Percentiles rank a stretch among this genome's conserved stretches.
Conservation (phyloP, 495 filamentous ascomycete species). For the Hypoxylon fragiforme region DNA sequence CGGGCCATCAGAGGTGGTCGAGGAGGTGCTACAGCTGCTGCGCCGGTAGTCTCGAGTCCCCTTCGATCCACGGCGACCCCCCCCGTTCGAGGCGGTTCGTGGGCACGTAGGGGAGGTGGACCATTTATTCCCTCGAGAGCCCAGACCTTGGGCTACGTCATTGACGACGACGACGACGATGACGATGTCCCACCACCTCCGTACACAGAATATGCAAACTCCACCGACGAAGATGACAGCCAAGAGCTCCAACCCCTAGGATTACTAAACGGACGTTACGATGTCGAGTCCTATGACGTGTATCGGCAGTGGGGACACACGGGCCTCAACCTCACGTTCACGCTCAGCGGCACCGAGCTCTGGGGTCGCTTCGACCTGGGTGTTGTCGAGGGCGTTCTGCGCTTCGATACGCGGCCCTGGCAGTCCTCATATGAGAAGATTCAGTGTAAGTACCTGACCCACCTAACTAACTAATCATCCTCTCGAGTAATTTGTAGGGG, state of each 20-base stretch:
- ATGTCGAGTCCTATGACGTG: slow-evolving; percentile 32
- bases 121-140: too few relatives aligned
- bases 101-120: too few relatives aligned
- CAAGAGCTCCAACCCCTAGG: slow-evolving; percentile 33
- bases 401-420: slow-evolving; percentile 35
- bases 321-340: slow-evolving; percentile 33
- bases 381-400: slow-evolving; percentile 34
- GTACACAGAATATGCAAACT: slow-evolving; percentile 16
- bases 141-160: too few relatives aligned
- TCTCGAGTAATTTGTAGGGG: too few relatives aligned
- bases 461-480: too few relatives aligned
- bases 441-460: neutral
- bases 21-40: too few relatives aligned
- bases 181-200: slow-evolving; percentile 34
- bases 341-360: slow-evolving; percentile 38
- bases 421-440: slow-evolving; percentile 25
- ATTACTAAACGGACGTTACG: slow-evolving; percentile 53
- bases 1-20: neutral
- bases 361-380: slow-evolving; percentile 42
- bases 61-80: too few relatives aligned
- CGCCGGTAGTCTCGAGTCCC: too few relatives aligned
- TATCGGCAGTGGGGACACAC: slow-evolving; percentile 13
- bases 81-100: too few relatives aligned
- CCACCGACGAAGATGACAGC: neutral
- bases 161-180: slow-evolving; percentile 8